phyloP scores from a whole-genome alignment of 108 stramenopile genomes.

The Cyclotella cryptica region DNA sequence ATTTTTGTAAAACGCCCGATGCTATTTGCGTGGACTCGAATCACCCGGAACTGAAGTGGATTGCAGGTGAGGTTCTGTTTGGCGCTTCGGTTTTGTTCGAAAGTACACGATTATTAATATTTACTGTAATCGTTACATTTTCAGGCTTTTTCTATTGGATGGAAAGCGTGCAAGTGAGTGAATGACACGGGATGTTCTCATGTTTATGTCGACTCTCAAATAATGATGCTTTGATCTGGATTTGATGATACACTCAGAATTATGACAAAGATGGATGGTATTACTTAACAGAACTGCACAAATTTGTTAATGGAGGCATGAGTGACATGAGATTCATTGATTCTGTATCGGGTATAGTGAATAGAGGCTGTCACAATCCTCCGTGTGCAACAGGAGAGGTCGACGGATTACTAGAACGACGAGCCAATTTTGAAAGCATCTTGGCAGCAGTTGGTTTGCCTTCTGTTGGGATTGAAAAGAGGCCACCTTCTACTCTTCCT shows the following conservation, averaged over 20 bases:
- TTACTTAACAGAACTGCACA: slow-evolving; percentile 17
- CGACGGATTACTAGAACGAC: slow-evolving; percentile 6
- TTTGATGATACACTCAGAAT: background rate
- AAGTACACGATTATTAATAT: background rate
- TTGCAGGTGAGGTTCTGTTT: slow-evolving; percentile 12
- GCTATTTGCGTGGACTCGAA: slow-evolving; percentile 4
- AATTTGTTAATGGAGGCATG: slow-evolving; percentile 34
- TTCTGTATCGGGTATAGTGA: slow-evolving; percentile 23
- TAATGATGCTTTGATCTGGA: no score
- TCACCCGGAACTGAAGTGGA: slow-evolving; percentile 29
- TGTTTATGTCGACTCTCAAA: no score
- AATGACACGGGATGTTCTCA: background rate
- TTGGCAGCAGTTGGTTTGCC: slow-evolving; percentile 22
- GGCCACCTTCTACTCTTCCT: slow-evolving; percentile 12
- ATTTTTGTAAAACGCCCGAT: slow-evolving; percentile 31
- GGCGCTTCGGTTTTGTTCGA: slow-evolving; percentile 1
- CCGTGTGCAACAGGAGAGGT: slow-evolving; percentile 26
- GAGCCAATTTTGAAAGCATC: slow-evolving; percentile 18
- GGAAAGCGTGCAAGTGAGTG: background rate
- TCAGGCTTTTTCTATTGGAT: slow-evolving; percentile 32
- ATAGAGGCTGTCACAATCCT: slow-evolving; percentile 30
- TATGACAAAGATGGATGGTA: slow-evolving; percentile 24
- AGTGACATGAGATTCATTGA: slow-evolving; percentile 26
- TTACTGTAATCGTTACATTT: background rate
- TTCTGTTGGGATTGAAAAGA: slow-evolving; percentile 4